Percentiles rank a stretch among this genome's conserved stretches.
Evolutionary conservation across 106 monocot species (phyloP).

Genomic region (Dactylorhiza incarnata): DNA sequence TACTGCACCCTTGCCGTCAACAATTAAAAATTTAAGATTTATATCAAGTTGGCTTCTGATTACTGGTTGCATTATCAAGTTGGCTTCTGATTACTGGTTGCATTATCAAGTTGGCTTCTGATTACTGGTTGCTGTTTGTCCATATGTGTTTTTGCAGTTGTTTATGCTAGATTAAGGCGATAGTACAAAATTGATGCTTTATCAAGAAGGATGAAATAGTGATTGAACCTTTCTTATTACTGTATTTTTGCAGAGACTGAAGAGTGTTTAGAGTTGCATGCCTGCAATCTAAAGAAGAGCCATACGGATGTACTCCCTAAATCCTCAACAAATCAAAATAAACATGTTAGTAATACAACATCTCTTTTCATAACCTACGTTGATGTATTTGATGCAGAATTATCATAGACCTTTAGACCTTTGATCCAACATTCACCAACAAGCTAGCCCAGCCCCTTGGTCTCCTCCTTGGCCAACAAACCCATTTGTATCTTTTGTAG

Average conservation of each 20-base stretch:
- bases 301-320: neutral
- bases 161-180: neutral
- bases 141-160: neutral
- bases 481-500: neutral
- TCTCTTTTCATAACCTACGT: neutral
- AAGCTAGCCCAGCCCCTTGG: neutral
- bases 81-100: neutral
- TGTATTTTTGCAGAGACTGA: neutral
- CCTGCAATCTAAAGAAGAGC: neutral
- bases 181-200: neutral
- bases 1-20: no score
- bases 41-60: neutral
- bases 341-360: constrained; percentile 1
- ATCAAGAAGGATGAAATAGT: neutral
- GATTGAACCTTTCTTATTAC: neutral
- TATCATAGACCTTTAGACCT: neutral
- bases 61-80: no score
- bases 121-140: neutral
- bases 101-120: neutral
- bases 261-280: constrained; percentile 9
- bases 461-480: neutral
- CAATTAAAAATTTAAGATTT: neutral
- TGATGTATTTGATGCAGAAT: neutral
- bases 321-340: constrained; percentile 4
- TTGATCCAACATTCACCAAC: neutral